Evolutionary conservation across 768 basidiomycete genomes (phyloP).

Genomic region (Phaffia australis): DNA sequence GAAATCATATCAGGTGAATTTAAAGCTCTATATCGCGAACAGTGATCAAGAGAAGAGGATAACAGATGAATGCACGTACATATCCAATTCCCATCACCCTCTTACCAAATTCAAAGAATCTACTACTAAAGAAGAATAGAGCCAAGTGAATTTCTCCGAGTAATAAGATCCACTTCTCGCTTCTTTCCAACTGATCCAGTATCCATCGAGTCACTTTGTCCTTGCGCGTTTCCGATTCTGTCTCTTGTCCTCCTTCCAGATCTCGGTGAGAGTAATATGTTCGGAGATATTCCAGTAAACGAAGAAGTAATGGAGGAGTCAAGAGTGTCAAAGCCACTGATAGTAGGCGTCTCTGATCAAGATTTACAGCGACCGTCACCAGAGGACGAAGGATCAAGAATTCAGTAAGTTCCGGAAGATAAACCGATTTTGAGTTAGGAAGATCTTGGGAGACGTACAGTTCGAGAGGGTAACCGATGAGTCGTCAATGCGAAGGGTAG

Average conservation of each 20-base stretch:
- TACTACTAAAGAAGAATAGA: constrained; percentile 64
- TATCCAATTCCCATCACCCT: constrained; percentile 58
- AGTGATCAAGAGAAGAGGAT: constrained; percentile 3
- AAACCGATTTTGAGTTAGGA: neutral
- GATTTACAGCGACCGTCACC: constrained; percentile 46
- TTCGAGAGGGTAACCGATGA: constrained; percentile 43
- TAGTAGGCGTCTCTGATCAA: constrained; percentile 9
- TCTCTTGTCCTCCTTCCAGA: neutral
- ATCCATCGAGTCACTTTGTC: constrained; percentile 23
- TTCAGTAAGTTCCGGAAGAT: constrained; percentile 51
- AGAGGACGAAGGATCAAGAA: constrained; percentile 58
- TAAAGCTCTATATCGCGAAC: neutral
- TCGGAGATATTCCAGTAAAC: neutral
- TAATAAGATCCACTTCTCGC: constrained; percentile 51
- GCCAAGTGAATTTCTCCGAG: constrained; percentile 64
- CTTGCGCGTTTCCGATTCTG: neutral
- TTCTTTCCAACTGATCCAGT: constrained; percentile 33
- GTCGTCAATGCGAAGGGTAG: constrained; percentile 55
- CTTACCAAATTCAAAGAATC: constrained; percentile 64
- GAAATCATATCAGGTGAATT: neutral
- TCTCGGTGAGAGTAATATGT: neutral
- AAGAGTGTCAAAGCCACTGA: constrained; percentile 16
- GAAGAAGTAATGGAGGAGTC: constrained; percentile 5
- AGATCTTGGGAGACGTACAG: constrained; percentile 26
- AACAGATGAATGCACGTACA: constrained; percentile 41